phyloP scores from a whole-genome alignment of 805 yeast genomes.

The Ogataea pilisensis region DNA sequence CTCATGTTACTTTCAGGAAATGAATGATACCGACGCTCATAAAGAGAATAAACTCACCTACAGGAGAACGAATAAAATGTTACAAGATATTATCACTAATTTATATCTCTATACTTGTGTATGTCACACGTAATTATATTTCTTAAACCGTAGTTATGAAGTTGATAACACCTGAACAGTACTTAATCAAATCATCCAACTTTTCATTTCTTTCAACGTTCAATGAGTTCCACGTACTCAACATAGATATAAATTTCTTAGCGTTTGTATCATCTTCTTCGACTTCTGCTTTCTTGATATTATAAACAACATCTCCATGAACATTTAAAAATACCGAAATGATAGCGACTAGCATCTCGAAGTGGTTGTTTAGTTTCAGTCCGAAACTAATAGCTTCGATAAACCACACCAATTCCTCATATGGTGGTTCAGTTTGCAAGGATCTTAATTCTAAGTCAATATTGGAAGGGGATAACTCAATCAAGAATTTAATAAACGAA shows the following conservation, averaged over 20 bases:
- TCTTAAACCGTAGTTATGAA: constrained; percentile 44
- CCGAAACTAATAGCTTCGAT: constrained; percentile 66
- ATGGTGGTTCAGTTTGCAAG: constrained; percentile 61
- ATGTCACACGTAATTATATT: too few relatives aligned
- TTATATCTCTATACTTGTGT: too few relatives aligned
- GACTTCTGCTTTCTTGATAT: constrained; percentile 14
- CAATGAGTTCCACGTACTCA: constrained; percentile 43
- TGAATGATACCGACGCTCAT: too few relatives aligned
- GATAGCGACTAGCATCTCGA: constrained; percentile 79
- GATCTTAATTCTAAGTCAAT: constrained; percentile 88
- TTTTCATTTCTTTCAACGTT: constrained; percentile 40
- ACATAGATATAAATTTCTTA: constrained; percentile 33
- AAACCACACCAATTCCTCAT: constrained; percentile 60
- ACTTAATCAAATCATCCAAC: constrained; percentile 67
- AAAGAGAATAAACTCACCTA: too few relatives aligned
- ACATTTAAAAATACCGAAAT: constrained; percentile 66
- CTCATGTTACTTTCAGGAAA: too few relatives aligned
- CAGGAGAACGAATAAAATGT: too few relatives aligned
- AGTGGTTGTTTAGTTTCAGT: constrained; percentile 49
- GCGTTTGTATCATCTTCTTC: constrained; percentile 27
- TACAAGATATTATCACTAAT: too few relatives aligned
- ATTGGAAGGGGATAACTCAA: constrained; percentile 65
- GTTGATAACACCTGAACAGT: constrained; percentile 74
- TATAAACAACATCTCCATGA: constrained; percentile 74
- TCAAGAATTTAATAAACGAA: constrained; percentile 51